Evolutionary conservation across 306 rosid species (phyloP), one percentile per base, ranked within the genome.

Genomic region (Carpinus viminea): DNA sequence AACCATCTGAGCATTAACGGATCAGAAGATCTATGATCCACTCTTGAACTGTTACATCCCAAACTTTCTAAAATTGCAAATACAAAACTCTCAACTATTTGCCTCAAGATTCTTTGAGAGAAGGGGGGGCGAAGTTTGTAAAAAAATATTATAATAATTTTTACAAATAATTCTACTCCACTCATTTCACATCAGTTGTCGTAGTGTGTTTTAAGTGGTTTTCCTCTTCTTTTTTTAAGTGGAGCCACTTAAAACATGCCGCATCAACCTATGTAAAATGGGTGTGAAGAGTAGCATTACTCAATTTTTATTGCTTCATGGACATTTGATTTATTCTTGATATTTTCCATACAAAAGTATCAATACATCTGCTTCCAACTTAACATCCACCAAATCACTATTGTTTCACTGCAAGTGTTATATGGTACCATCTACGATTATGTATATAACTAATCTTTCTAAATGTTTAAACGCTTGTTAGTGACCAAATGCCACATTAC

Each of bases 271-370:
- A 31, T 31, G 34, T 31, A 4, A 38, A 38, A 38, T 38, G 43
- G 1, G 45, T 41, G 45, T 41, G 45, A 41, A 41, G 8, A 41
- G 8, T 41, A 41, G 8, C 45, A 41, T 41, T 41, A 41, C 8
- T 41, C 7, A 41, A 41, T 41, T 41, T 41, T 41, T 5, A 41
- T 41, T 41, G 28, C 17, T 59, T 12, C 28, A 57, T 57, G 26
- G 34, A 11, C 11, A 57, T 24, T 57, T 57, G 26, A 57, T 57
- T 17, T 57, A 57, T 20, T 57, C 24, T 57, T 15, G 24, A 55
- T 8, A 57, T 57, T 57, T n/a, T 21, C 64, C 31, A 57, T 57
- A 57, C 64, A 57, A n/a, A 57, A 57, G 64, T 57, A 57, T 57
- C 28, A 6, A 10, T 24, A 8, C 12, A 57, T 21, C 65, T 21